phyloP scores from a whole-genome alignment of 2,329 filamentous ascomycete species.

The Pyrenophora seminiperda region DNA sequence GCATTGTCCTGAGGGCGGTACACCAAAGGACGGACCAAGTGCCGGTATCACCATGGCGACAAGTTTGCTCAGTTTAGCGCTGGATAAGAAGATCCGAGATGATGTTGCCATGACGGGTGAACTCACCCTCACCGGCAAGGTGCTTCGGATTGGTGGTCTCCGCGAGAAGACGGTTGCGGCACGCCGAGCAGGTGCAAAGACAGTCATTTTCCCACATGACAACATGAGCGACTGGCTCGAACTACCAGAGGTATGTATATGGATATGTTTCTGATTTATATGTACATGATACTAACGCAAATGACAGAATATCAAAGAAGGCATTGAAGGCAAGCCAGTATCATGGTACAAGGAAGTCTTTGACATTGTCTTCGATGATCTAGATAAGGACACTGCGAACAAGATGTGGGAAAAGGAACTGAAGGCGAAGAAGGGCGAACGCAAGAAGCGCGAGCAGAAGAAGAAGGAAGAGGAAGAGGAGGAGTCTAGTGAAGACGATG shows the following conservation, averaged over 20 bases:
- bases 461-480: constrained; percentile 58
- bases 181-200: constrained; percentile 86
- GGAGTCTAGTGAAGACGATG: constrained; percentile 40
- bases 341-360: constrained; percentile 96
- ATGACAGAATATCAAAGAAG: constrained; percentile 91
- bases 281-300: constrained; percentile 28
- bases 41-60: constrained; percentile 99
- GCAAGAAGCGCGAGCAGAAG: constrained; percentile 43
- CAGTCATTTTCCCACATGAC: constrained; percentile 91
- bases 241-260: constrained; percentile 79
- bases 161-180: constrained; percentile 98
- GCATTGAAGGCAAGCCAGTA: constrained; percentile 87
- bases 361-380: constrained; percentile 80
- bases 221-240: constrained; percentile 98
- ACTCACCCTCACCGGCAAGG: constrained; percentile 94
- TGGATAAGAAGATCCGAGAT: constrained; percentile 78
- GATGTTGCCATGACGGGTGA: constrained; percentile 98
- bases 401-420: constrained; percentile 71
- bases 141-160: constrained; percentile 89
- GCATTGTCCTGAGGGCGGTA: constrained; percentile 94
- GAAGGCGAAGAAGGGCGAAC: constrained; percentile 44
- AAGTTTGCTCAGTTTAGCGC: constrained; percentile 80
- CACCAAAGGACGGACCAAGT: constrained; percentile 80
- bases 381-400: constrained; percentile 76
- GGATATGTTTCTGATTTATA: too few species aligned